These are phyloP conservation scores for Scheffersomyces cryptocercus DNA, from an alignment of 1,139 yeast species.

Conservation along the genomic window DNA sequence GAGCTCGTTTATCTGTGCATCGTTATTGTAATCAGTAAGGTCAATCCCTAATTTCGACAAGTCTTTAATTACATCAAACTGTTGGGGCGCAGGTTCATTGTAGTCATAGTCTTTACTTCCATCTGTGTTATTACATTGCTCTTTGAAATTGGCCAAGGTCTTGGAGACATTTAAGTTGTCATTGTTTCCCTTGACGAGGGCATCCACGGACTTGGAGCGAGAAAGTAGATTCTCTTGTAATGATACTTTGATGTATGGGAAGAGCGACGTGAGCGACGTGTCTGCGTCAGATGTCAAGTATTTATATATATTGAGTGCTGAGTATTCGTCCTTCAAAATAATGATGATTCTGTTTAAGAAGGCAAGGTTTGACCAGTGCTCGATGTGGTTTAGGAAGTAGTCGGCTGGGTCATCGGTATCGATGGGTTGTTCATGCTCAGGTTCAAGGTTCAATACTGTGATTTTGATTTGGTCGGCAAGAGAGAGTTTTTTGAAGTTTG, in stretches of 20 bases:
- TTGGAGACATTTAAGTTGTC: conserved; percentile 20
- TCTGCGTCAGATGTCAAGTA: conserved; percentile 17
- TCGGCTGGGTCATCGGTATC: conserved; percentile 17
- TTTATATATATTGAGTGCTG: conserved; percentile 28
- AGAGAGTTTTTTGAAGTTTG: conserved; percentile 17
- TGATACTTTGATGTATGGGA: conserved; percentile 30
- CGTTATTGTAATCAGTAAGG: conserved; percentile 22
- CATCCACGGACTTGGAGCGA: conserved; percentile 41
- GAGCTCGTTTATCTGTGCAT: conserved; percentile 24
- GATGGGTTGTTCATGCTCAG: conserved; percentile 5
- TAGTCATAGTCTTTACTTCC: conserved; percentile 14
- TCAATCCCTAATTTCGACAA: conserved; percentile 34
- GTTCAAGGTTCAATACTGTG: conserved; percentile 26
- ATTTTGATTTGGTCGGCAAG: conserved; percentile 40
- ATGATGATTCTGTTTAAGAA: conserved; percentile 44
- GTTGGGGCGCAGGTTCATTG: conserved; percentile 43
- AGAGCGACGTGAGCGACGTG: conserved; percentile 10
- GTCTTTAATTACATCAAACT: conserved; percentile 28
- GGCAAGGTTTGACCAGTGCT: conserved; percentile 48
- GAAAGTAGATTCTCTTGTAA: conserved; percentile 45
- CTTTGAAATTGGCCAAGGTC: conserved; percentile 28
- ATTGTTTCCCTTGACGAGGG: conserved; percentile 13
- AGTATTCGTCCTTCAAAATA: conserved; percentile 33
- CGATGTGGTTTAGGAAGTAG: conserved; percentile 29
- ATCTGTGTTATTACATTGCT: conserved; percentile 16